phyloP scores from a whole-genome alignment of 2,329 filamentous ascomycete species.

The Claviceps arundinis region DNA sequence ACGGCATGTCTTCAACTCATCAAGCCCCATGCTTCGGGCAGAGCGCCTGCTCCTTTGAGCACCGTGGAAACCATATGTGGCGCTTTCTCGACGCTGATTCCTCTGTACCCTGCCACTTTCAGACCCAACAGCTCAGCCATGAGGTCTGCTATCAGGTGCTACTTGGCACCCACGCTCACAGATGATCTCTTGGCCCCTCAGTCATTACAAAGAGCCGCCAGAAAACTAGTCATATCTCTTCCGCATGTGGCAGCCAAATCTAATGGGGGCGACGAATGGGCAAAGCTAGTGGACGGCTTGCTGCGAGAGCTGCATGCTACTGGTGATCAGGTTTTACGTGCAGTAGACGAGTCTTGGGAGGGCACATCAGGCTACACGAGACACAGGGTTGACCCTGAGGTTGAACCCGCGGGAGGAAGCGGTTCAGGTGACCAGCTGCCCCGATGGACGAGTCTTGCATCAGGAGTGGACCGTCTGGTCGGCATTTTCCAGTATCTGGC shows the following conservation, averaged over 20 bases:
- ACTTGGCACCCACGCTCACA: constrained; percentile 51
- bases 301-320: constrained; percentile 55
- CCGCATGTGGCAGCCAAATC: constrained; percentile 74
- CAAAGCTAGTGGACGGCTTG: constrained; percentile 46
- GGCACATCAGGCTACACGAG: constrained; percentile 40
- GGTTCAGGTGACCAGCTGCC: constrained; percentile 40
- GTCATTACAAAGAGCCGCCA: constrained; percentile 43
- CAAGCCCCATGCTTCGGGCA: constrained; percentile 26
- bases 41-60: constrained; percentile 22
- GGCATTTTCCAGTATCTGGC: constrained; percentile 53
- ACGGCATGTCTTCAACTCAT: constrained; percentile 57
- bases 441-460: constrained; percentile 59
- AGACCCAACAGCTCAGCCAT: constrained; percentile 63
- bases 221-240: constrained; percentile 54
- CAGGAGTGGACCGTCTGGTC: constrained; percentile 56
- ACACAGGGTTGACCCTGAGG: constrained; percentile 29
- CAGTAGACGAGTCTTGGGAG: constrained; percentile 72
- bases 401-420: constrained; percentile 34
- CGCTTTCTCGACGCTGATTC: constrained; percentile 57
- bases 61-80: constrained; percentile 57
- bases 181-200: constrained; percentile 34
- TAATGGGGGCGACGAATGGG: constrained; percentile 66
- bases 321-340: constrained; percentile 64
- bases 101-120: constrained; percentile 73
- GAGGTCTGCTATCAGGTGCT: constrained; percentile 41